These are phyloP conservation scores for Serendipita sp. DNA, from an alignment of 768 basidiomycete genomes.

Conservation along the genomic window DNA sequence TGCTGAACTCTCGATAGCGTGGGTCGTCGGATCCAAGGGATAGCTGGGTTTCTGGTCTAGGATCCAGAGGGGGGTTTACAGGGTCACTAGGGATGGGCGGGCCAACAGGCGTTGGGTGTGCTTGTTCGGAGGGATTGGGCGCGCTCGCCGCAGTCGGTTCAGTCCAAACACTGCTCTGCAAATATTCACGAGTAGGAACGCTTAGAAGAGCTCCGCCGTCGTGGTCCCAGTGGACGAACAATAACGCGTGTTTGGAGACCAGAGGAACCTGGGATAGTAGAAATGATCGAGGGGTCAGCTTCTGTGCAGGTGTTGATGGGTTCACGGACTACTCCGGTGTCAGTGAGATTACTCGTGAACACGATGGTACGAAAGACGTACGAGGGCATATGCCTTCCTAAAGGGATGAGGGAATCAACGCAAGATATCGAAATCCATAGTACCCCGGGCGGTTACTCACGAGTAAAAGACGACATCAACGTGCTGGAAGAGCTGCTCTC, in stretches of 20 bases:
- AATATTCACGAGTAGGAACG: conserved; percentile 70
- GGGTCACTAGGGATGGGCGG: conserved; percentile 10
- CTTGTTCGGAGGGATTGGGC: background rate
- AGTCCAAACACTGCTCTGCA: conserved; percentile 72
- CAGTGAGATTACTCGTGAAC: background rate
- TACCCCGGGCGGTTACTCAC: conserved; percentile 11
- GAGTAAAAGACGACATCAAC: conserved; percentile 67
- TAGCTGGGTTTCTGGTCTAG: background rate
- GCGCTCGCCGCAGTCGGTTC: conserved; percentile 18
- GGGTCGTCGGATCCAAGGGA: conserved; percentile 8
- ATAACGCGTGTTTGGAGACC: conserved; percentile 57
- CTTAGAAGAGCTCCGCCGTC: conserved; percentile 71
- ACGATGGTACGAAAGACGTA: conserved; percentile 14
- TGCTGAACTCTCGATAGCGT: conserved; percentile 1
- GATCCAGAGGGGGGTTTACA: conserved; percentile 7
- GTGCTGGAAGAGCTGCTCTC: conserved; percentile 55
- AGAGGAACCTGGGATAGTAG: conserved; percentile 54
- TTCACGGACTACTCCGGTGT: conserved; percentile 16
- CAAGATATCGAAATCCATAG: background rate
- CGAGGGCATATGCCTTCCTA: conserved; percentile 53
- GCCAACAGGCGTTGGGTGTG: conserved; percentile 1
- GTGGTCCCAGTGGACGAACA: conserved; percentile 68
- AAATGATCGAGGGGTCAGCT: conserved; percentile 47
- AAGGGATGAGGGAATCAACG: background rate
- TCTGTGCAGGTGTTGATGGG: conserved; percentile 41